Conservation (phyloP, 257 asterid species). For the Jacaranda mimosifolia region DNA sequence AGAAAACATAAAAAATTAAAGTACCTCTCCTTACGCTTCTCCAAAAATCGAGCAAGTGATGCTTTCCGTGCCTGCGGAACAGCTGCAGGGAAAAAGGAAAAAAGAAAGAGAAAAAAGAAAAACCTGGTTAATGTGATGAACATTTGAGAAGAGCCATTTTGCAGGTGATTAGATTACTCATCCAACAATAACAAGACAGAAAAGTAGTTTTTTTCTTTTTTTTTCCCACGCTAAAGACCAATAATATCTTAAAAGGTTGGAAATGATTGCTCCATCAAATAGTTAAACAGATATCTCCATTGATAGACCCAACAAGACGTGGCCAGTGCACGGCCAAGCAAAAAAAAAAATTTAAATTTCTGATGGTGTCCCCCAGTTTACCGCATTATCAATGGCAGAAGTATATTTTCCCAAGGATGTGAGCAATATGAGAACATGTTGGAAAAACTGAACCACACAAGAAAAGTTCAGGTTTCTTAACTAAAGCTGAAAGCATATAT, state of each 20-base stretch:
- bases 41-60: slow-evolving; percentile 71
- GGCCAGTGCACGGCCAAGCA: background rate
- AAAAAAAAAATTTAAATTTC: background rate
- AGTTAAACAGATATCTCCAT: background rate
- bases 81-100: slow-evolving; percentile 43
- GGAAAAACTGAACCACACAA: background rate
- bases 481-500: background rate
- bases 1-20: background rate
- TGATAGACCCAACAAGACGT: background rate
- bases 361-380: background rate
- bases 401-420: background rate
- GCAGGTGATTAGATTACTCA: background rate
- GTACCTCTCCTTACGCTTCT: slow-evolving; percentile 80
- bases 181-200: background rate
- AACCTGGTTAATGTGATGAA: slow-evolving; percentile 3
- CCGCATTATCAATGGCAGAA: background rate
- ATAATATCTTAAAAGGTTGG: background rate
- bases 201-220: background rate
- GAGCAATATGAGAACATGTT: background rate
- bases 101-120: background rate
- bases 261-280: background rate
- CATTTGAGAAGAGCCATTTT: slow-evolving; percentile 6
- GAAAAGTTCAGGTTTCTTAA: background rate
- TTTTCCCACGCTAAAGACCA: background rate
- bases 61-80: slow-evolving; percentile 80